phyloP scores from a whole-genome alignment of 1,139 yeast species.

The Candida glucosophila region DNA sequence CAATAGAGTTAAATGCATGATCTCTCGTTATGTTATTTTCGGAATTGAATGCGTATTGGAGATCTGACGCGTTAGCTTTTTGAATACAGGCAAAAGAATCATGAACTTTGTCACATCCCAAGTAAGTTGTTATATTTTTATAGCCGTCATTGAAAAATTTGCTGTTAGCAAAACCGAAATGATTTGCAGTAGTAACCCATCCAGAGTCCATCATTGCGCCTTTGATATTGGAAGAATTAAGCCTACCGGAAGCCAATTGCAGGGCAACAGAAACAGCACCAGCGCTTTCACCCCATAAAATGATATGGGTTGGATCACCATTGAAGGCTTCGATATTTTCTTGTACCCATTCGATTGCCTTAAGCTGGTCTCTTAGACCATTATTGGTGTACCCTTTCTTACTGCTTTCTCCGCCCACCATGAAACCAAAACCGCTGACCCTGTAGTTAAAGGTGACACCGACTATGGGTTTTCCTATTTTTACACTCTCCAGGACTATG shows the following conservation, averaged over 20 bases:
- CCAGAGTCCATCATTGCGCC: conserved; percentile 18
- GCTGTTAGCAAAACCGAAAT: no score
- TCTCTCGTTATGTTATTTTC: no score
- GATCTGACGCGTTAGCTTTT: no score
- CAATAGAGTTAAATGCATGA: no score
- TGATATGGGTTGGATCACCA: conserved; percentile 23
- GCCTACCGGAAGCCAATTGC: conserved; percentile 13
- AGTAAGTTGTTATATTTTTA: no score
- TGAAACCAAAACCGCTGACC: conserved; percentile 22
- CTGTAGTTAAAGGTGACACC: conserved; percentile 26
- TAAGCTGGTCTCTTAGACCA: conserved; percentile 15
- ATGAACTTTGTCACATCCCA: no score
- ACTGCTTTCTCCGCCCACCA: conserved; percentile 11
- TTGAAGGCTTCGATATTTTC: conserved; percentile 18
- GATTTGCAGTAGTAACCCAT: no score
- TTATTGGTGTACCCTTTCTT: conserved; percentile 9
- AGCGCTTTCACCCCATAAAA: conserved; percentile 27
- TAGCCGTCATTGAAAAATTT: no score
- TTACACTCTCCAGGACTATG: no score
- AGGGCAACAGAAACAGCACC: conserved; percentile 22
- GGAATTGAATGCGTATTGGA: no score
- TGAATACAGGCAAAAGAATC: no score
- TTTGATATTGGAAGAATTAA: conserved; percentile 11
- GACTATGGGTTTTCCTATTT: no score
- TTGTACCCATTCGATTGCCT: conserved; percentile 26